Evolutionary conservation across 2,329 filamentous ascomycete species (phyloP).

Genomic region (Dactylella cylindrospora): DNA sequence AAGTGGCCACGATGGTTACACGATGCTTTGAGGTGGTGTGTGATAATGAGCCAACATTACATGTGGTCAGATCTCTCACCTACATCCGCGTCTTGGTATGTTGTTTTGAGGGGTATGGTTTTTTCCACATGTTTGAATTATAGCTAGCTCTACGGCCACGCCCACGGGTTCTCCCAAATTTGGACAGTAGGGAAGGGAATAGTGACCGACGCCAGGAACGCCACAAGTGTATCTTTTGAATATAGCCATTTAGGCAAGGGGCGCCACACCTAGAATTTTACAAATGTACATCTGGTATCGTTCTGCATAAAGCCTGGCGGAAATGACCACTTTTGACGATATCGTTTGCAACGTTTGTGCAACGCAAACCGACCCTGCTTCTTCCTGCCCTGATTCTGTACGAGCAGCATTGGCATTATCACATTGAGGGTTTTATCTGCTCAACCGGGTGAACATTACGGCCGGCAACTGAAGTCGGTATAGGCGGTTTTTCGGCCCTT

Average conservation of each 20-base stretch:
- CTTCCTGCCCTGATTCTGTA: background rate
- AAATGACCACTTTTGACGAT: background rate
- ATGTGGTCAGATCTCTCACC: too few relatives aligned
- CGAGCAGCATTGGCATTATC: too few relatives aligned
- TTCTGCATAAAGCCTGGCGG: background rate
- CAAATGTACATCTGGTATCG: constrained; percentile 1
- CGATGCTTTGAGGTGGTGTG: background rate
- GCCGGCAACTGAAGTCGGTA: constrained; percentile 25
- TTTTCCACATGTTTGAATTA: constrained; percentile 4
- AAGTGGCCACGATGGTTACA: background rate
- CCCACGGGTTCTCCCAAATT: too few relatives aligned
- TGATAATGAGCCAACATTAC: too few relatives aligned
- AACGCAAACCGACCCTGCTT: too few relatives aligned
- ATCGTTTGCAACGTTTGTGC: too few relatives aligned
- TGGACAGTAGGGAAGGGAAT: too few relatives aligned
- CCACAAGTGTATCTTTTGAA: too few relatives aligned
- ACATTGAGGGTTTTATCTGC: constrained; percentile 22
- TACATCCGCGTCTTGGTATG: background rate
- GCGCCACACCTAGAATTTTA: constrained; percentile 16
- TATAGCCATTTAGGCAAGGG: constrained; percentile 13
- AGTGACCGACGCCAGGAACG: too few relatives aligned
- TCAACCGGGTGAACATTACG: constrained; percentile 34
- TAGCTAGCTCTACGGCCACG: background rate
- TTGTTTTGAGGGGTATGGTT: too few relatives aligned
- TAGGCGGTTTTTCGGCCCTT: constrained; percentile 32